Conservation (phyloP, 345 rosid species). For the Angophora floribunda region DNA sequence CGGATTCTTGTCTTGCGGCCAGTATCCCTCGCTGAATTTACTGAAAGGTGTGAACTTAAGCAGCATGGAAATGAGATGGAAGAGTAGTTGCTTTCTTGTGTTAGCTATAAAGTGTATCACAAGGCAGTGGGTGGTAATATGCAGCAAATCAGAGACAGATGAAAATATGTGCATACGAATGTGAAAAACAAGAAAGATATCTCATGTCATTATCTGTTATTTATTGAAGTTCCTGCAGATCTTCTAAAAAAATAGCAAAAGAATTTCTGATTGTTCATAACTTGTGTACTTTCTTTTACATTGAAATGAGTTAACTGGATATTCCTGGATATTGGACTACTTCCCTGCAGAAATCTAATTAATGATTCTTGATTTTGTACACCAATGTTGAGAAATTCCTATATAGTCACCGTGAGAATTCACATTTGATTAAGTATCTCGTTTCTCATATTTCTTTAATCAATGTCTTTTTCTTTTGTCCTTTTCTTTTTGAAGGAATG, state of each 20-base stretch:
- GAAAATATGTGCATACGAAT: background rate
- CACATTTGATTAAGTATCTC: background rate
- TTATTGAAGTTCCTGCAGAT: background rate
- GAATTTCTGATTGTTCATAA: background rate
- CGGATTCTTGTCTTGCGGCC: conserved; percentile 74
- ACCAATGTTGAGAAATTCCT: background rate
- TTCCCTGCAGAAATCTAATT: background rate
- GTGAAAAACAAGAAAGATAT: background rate
- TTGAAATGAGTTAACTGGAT: background rate
- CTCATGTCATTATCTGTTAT: background rate
- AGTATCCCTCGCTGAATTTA: conserved; percentile 60
- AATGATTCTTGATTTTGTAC: background rate
- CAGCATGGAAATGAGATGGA: background rate
- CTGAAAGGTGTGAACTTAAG: conserved; percentile 40
- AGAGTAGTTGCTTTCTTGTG: background rate
- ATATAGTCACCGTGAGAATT: background rate
- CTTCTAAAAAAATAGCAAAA: background rate
- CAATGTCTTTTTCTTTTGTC: background rate
- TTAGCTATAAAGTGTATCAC: background rate
- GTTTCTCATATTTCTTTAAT: background rate
- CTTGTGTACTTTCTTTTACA: background rate
- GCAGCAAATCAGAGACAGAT: background rate
- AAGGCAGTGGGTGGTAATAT: background rate
- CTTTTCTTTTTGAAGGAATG: background rate
- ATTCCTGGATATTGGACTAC: background rate